A percentile compares a stretch with the other conserved stretches of the same genome.
Conservation (phyloP, 352 stramenopile genomes). For the Phytophthora boehmeriae region DNA sequence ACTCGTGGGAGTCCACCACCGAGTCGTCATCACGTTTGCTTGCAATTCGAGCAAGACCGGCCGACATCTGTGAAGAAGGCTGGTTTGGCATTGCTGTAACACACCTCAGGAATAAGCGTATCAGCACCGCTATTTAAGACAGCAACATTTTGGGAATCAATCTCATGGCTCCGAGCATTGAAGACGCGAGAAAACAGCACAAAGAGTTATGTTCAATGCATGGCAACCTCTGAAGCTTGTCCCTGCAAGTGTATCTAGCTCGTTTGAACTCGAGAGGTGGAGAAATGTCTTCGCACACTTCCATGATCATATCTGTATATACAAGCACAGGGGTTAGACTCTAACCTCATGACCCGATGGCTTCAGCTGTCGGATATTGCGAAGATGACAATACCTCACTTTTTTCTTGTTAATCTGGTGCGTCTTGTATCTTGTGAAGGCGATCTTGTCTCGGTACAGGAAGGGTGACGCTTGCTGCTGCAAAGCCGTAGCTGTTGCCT, state of each 20-base stretch:
- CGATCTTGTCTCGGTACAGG: conserved; percentile 77
- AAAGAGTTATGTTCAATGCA: too few species aligned
- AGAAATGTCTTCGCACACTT: too few species aligned
- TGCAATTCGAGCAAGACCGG: neutral
- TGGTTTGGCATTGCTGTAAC: conserved; percentile 12
- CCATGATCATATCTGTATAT: too few species aligned
- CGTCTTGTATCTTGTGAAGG: conserved; percentile 62
- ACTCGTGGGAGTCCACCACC: conserved; percentile 34
- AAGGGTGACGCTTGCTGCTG: conserved; percentile 65
- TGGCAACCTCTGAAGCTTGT: too few species aligned
- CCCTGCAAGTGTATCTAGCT: too few species aligned
- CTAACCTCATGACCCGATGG: neutral
- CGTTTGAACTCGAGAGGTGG: too few species aligned
- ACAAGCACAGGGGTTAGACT: too few species aligned
- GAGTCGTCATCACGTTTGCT: conserved; percentile 11
- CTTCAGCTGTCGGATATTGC: neutral
- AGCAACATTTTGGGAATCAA: neutral
- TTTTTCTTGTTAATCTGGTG: conserved; percentile 61
- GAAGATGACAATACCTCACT: conserved; percentile 18
- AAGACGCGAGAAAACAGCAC: too few species aligned
- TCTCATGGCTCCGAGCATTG: too few species aligned
- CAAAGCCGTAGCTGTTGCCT: conserved; percentile 50
- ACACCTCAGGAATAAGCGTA: neutral
- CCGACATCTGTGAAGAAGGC: conserved; percentile 3
- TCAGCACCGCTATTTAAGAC: too few species aligned